phyloP scores from a whole-genome alignment of 345 rosid genomes.

The Dimocarpus longan region DNA sequence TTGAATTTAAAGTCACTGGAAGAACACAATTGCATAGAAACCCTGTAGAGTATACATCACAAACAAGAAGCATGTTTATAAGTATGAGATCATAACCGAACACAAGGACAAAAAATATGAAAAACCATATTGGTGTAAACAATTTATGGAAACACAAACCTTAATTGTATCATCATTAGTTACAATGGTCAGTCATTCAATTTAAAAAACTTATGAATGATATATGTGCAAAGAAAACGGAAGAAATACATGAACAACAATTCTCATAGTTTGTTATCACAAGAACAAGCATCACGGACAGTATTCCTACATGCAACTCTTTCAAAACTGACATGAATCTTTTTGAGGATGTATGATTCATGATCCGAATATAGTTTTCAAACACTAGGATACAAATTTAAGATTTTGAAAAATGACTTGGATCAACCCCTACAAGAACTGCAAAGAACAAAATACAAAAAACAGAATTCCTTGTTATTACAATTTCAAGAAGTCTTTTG shows the following conservation, averaged over 20 bases:
- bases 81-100: slow-evolving; percentile 21
- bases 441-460: no score
- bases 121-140: neutral
- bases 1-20: slow-evolving; percentile 73
- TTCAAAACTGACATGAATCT: neutral
- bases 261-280: neutral
- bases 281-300: neutral
- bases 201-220: neutral
- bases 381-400: neutral
- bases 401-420: neutral
- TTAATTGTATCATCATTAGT: neutral
- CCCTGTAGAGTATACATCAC: slow-evolving; percentile 42
- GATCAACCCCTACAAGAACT: neutral
- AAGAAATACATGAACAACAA: no score
- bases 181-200: neutral
- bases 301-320: neutral
- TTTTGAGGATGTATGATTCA: neutral
- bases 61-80: slow-evolving; percentile 6
- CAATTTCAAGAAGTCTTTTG: neutral
- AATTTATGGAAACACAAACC: neutral
- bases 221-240: no score
- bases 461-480: neutral
- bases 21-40: slow-evolving; percentile 91
- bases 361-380: neutral
- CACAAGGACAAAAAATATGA: neutral